A percentile compares a stretch with the other conserved stretches of the same genome.
Evolutionary conservation across 2,329 filamentous ascomycete genomes (phyloP).

Genomic region (Microdochium nivale): DNA sequence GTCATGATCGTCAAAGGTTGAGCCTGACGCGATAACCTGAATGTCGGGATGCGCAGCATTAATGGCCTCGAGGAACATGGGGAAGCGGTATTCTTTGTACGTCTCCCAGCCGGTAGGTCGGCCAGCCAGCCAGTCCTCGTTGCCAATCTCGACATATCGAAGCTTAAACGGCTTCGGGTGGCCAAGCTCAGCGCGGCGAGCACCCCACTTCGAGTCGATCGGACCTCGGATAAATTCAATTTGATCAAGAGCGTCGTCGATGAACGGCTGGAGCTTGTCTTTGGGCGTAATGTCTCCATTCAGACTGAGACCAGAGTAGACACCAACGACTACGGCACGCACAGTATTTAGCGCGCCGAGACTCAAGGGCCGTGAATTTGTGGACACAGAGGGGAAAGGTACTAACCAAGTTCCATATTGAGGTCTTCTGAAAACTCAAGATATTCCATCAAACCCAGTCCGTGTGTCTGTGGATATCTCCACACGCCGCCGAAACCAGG

Average conservation of each 20-base stretch:
- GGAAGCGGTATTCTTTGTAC: conserved; percentile 47
- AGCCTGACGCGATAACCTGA: conserved; percentile 42
- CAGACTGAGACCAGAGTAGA: conserved; percentile 49
- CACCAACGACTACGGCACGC: conserved; percentile 34
- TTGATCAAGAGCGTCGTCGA: conserved; percentile 53
- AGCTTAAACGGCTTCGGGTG: conserved; percentile 53
- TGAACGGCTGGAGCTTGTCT: conserved; percentile 41
- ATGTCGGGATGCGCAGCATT: conserved; percentile 46
- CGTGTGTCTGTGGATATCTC: conserved; percentile 54
- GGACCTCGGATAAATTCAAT: conserved; percentile 55
- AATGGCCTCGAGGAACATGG: conserved; percentile 51
- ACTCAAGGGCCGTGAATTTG: not conserved
- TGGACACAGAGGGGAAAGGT: not conserved
- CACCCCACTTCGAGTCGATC: conserved; percentile 44
- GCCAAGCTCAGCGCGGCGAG: conserved; percentile 47
- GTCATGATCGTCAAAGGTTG: conserved; percentile 30
- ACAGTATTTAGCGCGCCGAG: not conserved
- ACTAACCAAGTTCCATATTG: conserved; percentile 39
- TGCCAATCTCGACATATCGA: conserved; percentile 57
- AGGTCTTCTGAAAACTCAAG: conserved; percentile 53
- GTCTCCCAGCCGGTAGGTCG: conserved; percentile 36
- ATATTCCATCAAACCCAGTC: conserved; percentile 54
- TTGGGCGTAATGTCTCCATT: conserved; percentile 42
- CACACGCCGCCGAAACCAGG: conserved; percentile 49
- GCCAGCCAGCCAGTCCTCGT: conserved; percentile 55